Base-by-base conservation (phyloP, 352 stramenopile species). In the Phytopythium delawarense region DNA sequence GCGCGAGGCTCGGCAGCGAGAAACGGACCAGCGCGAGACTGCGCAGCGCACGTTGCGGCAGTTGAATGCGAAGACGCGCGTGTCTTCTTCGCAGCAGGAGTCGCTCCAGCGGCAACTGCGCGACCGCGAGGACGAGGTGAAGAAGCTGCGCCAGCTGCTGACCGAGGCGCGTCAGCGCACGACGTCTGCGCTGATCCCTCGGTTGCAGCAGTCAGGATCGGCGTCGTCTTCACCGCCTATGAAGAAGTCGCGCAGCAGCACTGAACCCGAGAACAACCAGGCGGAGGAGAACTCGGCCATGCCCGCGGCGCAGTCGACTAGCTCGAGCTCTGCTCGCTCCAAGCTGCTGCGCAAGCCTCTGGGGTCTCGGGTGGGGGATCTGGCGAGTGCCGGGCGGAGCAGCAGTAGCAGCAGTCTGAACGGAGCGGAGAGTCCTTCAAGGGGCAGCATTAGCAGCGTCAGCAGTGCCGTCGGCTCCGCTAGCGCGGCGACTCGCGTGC, bases 81-180 rank as follows among this genome's bases (percentile, higher is more conserved):
- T 92, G 9, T 89, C 73, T 28, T 77, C 70, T 0, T 88, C 74
- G 11, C 85, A 94, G 55, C 76, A 91, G 42, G 85, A 89, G 61
- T 70, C 71, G 7, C 61, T 91, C 1, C 81, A 91, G 61, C 77
- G 74, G n/a, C 60, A 90, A 62, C 54, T 94, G 16, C 75, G 77
- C n/a, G 83, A 90, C 44, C 79, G 85, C 18, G 85, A 94, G 60
- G 79, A 88, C 42, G 85, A 94, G 59, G 85, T 94, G 39, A 85
- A 86, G 58, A 92, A 91, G 57, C 62, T 94, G 32, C 81, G 85
- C 8, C 79, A 89, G 25, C 62, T 81, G 67, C 62, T 94, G 21
- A 89, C 75, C 0, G 85, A 94, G 55, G 81, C 83, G 7, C 81
- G 85, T 3, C 80, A 87, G 51, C 78, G 85, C 30, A 91, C 70